These are phyloP conservation scores for Phytophthora meadii DNA, from an alignment of 352 stramenopile species.

Conservation along the genomic window DNA sequence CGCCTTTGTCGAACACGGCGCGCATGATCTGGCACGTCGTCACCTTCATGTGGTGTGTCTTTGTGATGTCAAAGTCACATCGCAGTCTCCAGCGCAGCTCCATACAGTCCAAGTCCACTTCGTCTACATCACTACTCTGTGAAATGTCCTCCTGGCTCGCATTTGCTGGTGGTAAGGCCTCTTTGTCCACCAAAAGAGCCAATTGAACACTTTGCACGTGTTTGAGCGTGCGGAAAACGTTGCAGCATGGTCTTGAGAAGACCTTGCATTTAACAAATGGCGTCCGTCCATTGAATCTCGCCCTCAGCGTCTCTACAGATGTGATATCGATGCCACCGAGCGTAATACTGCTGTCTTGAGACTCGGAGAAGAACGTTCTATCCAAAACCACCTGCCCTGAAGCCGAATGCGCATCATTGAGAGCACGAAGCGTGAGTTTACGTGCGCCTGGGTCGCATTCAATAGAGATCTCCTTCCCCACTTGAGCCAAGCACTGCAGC, in stretches of 20 bases:
- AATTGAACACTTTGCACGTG: conserved; percentile 82
- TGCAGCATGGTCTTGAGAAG: conserved; percentile 79
- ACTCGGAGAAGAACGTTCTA: conserved; percentile 67
- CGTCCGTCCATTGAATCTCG: conserved; percentile 31
- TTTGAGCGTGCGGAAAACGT: conserved; percentile 86
- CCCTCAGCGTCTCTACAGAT: conserved; percentile 21
- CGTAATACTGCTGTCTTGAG: conserved; percentile 18
- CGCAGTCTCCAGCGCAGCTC: conserved; percentile 72
- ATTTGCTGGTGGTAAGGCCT: conserved; percentile 31
- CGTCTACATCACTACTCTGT: conserved; percentile 38
- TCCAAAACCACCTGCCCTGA: conserved; percentile 72
- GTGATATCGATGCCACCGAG: conserved; percentile 29
- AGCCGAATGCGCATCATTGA: conserved; percentile 88
- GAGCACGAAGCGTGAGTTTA: conserved; percentile 67
- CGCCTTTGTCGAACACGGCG: conserved; percentile 72
- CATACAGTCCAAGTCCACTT: conserved; percentile 68
- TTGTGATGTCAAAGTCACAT: conserved; percentile 89
- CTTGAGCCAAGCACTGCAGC: conserved; percentile 79
- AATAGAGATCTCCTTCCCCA: conserved; percentile 82
- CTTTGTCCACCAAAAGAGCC: conserved; percentile 59
- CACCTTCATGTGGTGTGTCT: conserved; percentile 87
- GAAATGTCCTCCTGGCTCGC: conserved; percentile 32
- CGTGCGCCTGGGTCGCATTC: conserved; percentile 59
- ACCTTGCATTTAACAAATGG: conserved; percentile 81
- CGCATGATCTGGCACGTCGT: conserved; percentile 81